Conservation (phyloP, 2,329 filamentous ascomycete genomes). For the Epichloe aotearoae region DNA sequence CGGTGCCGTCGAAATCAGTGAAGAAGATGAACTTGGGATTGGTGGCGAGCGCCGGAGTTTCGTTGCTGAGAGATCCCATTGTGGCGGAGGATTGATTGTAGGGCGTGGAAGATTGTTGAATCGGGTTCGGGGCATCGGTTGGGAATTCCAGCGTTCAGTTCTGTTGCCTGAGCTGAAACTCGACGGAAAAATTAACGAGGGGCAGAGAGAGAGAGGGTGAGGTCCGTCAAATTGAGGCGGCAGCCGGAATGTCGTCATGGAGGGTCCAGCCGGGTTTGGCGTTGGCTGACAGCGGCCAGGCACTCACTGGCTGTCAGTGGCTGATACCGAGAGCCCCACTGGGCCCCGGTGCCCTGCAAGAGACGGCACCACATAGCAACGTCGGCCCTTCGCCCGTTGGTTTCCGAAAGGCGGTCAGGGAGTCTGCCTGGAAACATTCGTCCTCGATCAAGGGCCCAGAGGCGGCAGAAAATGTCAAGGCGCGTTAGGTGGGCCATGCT, state of each 20-base stretch:
- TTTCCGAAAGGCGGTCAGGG: conserved; percentile 7
- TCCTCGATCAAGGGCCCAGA: not conserved
- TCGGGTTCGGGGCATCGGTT: not conserved
- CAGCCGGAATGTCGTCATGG: conserved; percentile 8
- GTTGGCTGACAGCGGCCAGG: conserved; percentile 1
- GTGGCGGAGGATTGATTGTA: conserved; percentile 8
- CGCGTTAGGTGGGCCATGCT: not conserved
- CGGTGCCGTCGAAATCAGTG: conserved; percentile 96
- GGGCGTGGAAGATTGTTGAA: not conserved
- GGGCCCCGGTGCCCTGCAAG: not conserved
- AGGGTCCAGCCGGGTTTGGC: not conserved
- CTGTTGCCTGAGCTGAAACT: not conserved
- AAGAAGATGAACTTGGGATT: conserved; percentile 94
- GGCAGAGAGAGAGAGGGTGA: too few species aligned
- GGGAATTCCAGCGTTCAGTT: not conserved
- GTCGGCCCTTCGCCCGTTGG: not conserved
- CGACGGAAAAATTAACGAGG: not conserved
- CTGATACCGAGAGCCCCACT: not conserved
- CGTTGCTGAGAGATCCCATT: conserved; percentile 29
- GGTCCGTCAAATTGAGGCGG: not conserved
- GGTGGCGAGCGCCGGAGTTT: conserved; percentile 46
- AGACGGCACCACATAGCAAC: not conserved
- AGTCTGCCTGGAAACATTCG: not conserved
- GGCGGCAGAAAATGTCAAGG: conserved; percentile 1
- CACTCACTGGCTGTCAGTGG: not conserved